Conservation (phyloP, 2,329 filamentous ascomycete species). For the Sporothrix inflata region DNA sequence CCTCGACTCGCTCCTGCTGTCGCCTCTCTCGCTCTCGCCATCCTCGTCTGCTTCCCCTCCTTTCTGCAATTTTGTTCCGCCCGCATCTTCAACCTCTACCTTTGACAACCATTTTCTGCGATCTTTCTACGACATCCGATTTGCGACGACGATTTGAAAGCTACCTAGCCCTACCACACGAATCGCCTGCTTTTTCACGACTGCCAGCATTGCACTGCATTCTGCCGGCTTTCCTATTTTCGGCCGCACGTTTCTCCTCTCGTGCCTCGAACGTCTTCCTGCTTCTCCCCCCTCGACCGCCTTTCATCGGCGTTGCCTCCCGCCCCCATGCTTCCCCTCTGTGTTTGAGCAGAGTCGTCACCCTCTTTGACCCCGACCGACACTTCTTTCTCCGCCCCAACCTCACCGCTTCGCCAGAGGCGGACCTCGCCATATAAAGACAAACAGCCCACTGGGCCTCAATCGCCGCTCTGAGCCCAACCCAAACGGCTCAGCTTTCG, state of each 20-base stretch:
- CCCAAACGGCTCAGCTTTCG: not conserved
- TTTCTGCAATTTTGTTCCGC: not conserved
- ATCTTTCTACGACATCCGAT: not conserved
- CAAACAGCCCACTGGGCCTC: conserved; percentile 6
- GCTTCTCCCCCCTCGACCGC: conserved; percentile 15
- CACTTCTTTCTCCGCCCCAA: not conserved
- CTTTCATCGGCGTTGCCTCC: conserved; percentile 23
- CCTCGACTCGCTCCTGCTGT: conserved; percentile 17
- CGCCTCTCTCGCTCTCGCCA: not conserved
- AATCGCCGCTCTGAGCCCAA: conserved; percentile 7
- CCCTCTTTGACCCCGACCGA: not conserved
- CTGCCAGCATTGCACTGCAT: not conserved
- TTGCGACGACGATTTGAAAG: not conserved
- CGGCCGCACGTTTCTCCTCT: conserved; percentile 15
- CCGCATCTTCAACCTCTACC: not conserved
- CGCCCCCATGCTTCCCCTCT: conserved; percentile 26
- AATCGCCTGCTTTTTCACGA: conserved; percentile 12
- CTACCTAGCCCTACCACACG: not conserved
- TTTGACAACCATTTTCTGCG: not conserved
- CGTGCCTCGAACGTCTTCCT: not conserved
- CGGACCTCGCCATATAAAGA: conserved; percentile 4
- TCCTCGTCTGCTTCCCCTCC: not conserved
- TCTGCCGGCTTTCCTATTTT: conserved; percentile 1
- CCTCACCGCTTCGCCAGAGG: conserved; percentile 23
- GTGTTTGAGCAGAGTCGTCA: conserved; percentile 10